Percentiles rank a stretch among this genome's conserved stretches.
These are phyloP conservation scores for Eucalyptus polyanthemos DNA, from an alignment of 345 rosid genomes.

Conservation along the genomic window DNA sequence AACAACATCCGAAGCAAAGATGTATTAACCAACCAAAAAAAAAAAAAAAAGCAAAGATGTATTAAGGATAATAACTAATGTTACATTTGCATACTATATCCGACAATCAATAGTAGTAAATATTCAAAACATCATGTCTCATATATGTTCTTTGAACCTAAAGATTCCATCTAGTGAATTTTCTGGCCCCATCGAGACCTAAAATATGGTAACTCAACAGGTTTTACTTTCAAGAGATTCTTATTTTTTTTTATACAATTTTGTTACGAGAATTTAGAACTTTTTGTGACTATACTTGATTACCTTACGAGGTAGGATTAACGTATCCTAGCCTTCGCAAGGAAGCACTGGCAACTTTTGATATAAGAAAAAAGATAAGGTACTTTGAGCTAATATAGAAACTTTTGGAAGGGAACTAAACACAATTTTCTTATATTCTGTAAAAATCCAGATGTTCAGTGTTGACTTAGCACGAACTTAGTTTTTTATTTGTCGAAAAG, in stretches of 20 bases:
- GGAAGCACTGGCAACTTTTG: too few species aligned
- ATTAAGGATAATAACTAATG: too few species aligned
- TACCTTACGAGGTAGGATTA: neutral
- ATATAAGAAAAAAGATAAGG: too few species aligned
- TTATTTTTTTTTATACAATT: too few species aligned
- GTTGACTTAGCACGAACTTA: neutral
- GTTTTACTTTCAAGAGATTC: neutral
- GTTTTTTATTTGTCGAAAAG: neutral
- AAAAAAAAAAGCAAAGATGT: too few species aligned
- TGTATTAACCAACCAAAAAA: too few species aligned
- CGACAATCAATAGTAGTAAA: too few species aligned
- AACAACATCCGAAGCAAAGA: neutral
- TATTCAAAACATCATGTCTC: too few species aligned
- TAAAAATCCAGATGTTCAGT: neutral
- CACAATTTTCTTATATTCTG: neutral
- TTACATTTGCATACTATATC: neutral
- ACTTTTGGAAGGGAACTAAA: neutral
- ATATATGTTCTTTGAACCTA: neutral
- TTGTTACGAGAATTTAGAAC: neutral
- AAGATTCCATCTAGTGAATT: too few species aligned
- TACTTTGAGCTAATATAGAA: neutral
- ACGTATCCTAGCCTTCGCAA: neutral
- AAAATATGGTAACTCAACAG: neutral
- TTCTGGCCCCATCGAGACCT: too few species aligned
- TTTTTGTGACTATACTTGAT: neutral